Percentiles rank a stretch among this genome's conserved stretches.
These are phyloP conservation scores for Amanita phalloides DNA, from an alignment of 768 basidiomycete genomes.

Conservation along the genomic window DNA sequence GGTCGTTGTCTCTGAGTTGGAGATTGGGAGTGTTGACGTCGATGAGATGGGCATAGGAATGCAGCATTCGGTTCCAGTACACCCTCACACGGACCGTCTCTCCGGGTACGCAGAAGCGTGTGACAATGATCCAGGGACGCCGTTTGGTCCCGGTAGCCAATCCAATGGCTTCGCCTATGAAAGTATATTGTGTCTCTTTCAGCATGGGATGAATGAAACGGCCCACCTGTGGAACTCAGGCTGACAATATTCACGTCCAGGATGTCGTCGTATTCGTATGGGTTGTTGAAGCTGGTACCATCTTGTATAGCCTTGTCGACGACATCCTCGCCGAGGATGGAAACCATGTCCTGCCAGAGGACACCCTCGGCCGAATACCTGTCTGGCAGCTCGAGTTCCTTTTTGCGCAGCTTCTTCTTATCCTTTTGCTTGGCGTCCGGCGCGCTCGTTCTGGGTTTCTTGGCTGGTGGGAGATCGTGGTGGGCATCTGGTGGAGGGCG, in stretches of 20 bases:
- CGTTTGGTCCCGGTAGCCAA: slow-evolving; percentile 18
- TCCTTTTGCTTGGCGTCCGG: background rate
- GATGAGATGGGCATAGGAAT: slow-evolving; percentile 71
- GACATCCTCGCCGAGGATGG: slow-evolving; percentile 50
- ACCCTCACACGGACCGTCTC: slow-evolving; percentile 70
- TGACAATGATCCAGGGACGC: slow-evolving; percentile 70
- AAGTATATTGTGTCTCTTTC: no score
- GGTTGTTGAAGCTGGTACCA: slow-evolving; percentile 45
- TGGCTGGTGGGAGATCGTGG: slow-evolving; percentile 15
- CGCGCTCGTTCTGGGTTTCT: slow-evolving; percentile 16
- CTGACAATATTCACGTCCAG: slow-evolving; percentile 55
- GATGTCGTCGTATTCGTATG: slow-evolving; percentile 49
- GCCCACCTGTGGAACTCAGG: slow-evolving; percentile 54
- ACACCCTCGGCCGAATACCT: slow-evolving; percentile 68
- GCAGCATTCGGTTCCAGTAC: slow-evolving; percentile 56
- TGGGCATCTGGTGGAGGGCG: slow-evolving; percentile 9
- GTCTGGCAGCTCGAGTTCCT: slow-evolving; percentile 37
- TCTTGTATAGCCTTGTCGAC: slow-evolving; percentile 39
- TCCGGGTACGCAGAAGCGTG: slow-evolving; percentile 78
- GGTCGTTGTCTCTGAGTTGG: slow-evolving; percentile 51
- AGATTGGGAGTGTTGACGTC: slow-evolving; percentile 52
- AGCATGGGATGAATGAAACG: background rate
- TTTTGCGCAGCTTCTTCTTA: slow-evolving; percentile 24
- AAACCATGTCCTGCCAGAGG: slow-evolving; percentile 57
- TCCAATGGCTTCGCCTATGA: slow-evolving; percentile 57